Conservation (phyloP, 2,329 filamentous ascomycete species). For the Fusarium sarcochroum region DNA sequence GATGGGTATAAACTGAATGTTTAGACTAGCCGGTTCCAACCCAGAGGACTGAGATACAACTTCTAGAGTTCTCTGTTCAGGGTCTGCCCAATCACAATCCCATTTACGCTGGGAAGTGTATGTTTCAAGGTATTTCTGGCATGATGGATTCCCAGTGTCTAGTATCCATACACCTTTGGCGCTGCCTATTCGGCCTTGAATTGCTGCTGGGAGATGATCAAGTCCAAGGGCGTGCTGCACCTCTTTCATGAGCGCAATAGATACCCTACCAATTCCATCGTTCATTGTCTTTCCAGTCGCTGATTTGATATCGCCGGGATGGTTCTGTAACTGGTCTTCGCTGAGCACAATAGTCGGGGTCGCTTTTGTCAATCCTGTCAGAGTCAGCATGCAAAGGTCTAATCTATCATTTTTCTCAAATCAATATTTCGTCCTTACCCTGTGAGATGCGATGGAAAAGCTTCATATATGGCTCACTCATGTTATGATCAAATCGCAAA, state of each 20-base stretch:
- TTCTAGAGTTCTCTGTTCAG: neutral
- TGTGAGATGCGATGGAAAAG: slow-evolving; percentile 2
- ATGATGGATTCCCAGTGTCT: neutral
- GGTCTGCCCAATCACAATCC: slow-evolving; percentile 7
- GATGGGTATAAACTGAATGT: slow-evolving; percentile 3
- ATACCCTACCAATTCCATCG: slow-evolving; percentile 6
- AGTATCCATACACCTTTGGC: slow-evolving; percentile 9
- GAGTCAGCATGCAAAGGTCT: neutral
- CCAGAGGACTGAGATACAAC: neutral
- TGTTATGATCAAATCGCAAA: neutral
- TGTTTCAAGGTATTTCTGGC: slow-evolving; percentile 2
- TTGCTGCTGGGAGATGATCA: slow-evolving; percentile 1
- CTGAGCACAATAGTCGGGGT: neutral
- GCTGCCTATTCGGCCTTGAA: slow-evolving; percentile 7
- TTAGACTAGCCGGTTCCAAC: neutral
- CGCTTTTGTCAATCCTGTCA: neutral
- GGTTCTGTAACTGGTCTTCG: neutral
- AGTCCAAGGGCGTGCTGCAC: neutral
- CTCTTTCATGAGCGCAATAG: neutral
- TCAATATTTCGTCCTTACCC: neutral
- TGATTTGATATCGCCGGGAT: neutral
- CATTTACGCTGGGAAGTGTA: neutral
- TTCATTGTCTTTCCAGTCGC: neutral
- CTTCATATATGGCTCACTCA: neutral
- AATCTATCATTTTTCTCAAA: neutral